These are phyloP conservation scores for Rhazya stricta DNA, from an alignment of 257 asterid species.

Conservation along the genomic window DNA sequence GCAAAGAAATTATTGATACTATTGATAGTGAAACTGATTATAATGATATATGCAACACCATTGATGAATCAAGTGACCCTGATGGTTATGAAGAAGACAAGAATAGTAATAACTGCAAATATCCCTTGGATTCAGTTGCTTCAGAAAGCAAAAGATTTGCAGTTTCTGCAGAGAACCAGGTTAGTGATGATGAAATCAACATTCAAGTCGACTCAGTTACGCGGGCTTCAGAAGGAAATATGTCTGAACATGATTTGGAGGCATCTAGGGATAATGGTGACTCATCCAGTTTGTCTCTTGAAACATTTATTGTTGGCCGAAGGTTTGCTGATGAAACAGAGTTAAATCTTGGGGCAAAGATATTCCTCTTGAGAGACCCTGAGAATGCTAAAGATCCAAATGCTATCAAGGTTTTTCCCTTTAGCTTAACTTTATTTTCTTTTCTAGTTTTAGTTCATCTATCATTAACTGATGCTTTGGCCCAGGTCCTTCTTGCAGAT, in stretches of 20 bases:
- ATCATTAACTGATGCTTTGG: slow-evolving; percentile 16
- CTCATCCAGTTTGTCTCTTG: slow-evolving; percentile 36
- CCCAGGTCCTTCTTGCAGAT: slow-evolving; percentile 66
- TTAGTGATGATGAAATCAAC: slow-evolving; percentile 22
- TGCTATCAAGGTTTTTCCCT: slow-evolving; percentile 66
- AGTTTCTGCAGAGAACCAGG: slow-evolving; percentile 22
- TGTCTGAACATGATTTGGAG: slow-evolving; percentile 24
- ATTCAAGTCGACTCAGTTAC: slow-evolving; percentile 23
- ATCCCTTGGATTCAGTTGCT: slow-evolving; percentile 13
- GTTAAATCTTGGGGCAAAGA: slow-evolving; percentile 42
- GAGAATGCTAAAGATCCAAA: slow-evolving; percentile 67
- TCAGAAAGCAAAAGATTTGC: slow-evolving; percentile 12
- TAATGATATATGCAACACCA: slow-evolving; percentile 15
- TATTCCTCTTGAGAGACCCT: slow-evolving; percentile 69
- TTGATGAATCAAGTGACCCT: slow-evolving; percentile 20
- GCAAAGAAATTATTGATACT: slow-evolving; percentile 14
- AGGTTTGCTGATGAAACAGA: slow-evolving; percentile 50
- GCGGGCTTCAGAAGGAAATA: slow-evolving; percentile 25
- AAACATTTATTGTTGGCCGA: slow-evolving; percentile 82
- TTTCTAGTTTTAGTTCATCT: slow-evolving; percentile 6
- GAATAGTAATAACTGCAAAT: slow-evolving; percentile 6
- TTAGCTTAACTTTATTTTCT: slow-evolving; percentile 11
- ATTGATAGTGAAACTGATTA: slow-evolving; percentile 12
- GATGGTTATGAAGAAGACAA: slow-evolving; percentile 25
- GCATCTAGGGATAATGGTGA: slow-evolving; percentile 32